These are phyloP conservation scores for Salicornia ramosissima DNA, from an alignment of 148 eudicot genomes.

Conservation along the genomic window DNA sequence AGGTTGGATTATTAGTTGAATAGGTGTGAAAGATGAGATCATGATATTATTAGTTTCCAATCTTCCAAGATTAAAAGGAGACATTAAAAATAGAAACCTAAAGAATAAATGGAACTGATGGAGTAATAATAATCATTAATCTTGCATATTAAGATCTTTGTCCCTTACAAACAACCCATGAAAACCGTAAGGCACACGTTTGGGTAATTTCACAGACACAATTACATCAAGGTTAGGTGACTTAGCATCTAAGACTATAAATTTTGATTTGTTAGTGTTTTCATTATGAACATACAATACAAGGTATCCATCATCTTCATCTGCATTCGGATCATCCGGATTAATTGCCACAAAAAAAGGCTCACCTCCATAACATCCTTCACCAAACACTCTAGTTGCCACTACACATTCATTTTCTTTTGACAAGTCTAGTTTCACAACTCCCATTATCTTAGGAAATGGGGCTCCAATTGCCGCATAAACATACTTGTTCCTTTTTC, in stretches of 20 bases:
- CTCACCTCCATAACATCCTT: slow-evolving; percentile 56
- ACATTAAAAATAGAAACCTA: too few relatives aligned
- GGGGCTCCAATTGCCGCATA: slow-evolving; percentile 49
- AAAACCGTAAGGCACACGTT: slow-evolving; percentile 66
- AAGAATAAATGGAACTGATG: too few relatives aligned
- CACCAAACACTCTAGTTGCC: slow-evolving; percentile 42
- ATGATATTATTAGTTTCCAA: too few relatives aligned
- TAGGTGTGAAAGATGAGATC: too few relatives aligned
- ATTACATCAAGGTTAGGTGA: slow-evolving; percentile 52
- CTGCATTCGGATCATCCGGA: slow-evolving; percentile 37
- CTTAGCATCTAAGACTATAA: slow-evolving; percentile 62
- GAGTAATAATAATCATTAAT: too few relatives aligned
- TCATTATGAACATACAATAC: slow-evolving; percentile 47
- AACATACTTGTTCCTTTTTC: slow-evolving; percentile 51
- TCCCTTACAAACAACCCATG: slow-evolving; percentile 63
- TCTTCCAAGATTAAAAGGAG: too few relatives aligned
- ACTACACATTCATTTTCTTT: slow-evolving; percentile 35
- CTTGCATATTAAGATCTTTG: slow-evolving; percentile 37
- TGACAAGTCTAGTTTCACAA: slow-evolving; percentile 58
- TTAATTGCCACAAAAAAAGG: slow-evolving; percentile 63
- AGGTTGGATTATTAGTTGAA: too few relatives aligned
- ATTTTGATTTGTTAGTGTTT: slow-evolving; percentile 39
- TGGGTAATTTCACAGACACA: slow-evolving; percentile 50
- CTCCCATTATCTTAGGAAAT: slow-evolving; percentile 45
- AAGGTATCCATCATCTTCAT: slow-evolving; percentile 66